These are phyloP conservation scores for Arthonia radiata DNA, from an alignment of 495 filamentous ascomycete genomes.

Conservation along the genomic window DNA sequence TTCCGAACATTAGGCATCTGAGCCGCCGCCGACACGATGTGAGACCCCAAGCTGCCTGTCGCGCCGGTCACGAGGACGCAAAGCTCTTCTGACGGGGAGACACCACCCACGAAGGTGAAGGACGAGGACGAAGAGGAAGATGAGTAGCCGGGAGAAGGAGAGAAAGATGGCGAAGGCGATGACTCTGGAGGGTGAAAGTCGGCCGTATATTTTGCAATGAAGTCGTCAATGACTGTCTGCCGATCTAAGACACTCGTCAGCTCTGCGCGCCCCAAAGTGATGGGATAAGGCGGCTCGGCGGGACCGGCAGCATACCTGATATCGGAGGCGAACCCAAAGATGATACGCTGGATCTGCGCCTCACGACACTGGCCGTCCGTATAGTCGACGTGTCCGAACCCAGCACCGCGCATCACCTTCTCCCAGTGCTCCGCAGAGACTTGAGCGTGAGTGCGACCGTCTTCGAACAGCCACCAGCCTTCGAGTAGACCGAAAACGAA, in stretches of 20 bases:
- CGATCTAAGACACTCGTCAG: too few relatives aligned
- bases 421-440: constrained; percentile 5
- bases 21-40: constrained; percentile 19
- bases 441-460: constrained; percentile 11
- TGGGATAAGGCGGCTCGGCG: too few relatives aligned
- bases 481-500: constrained; percentile 14
- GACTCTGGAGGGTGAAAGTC: too few relatives aligned
- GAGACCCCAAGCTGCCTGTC: constrained; percentile 11
- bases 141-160: too few relatives aligned
- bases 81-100: too few relatives aligned
- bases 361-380: constrained; percentile 6
- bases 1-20: constrained; percentile 10
- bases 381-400: constrained; percentile 6
- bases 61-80: constrained; percentile 22
- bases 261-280: too few relatives aligned
- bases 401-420: constrained; percentile 3
- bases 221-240: too few relatives aligned
- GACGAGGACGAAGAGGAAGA: too few relatives aligned
- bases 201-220: too few relatives aligned
- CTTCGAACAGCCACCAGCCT: constrained; percentile 16
- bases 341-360: constrained; percentile 9
- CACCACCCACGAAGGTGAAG: too few relatives aligned
- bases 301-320: too few relatives aligned
- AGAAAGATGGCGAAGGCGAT: too few relatives aligned
- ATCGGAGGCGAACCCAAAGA: constrained; percentile 6